Percentiles rank a stretch among this genome's conserved stretches.
Evolutionary conservation across 2,329 filamentous ascomycete species (phyloP).

Genomic region (Aspergillus neoniger): DNA sequence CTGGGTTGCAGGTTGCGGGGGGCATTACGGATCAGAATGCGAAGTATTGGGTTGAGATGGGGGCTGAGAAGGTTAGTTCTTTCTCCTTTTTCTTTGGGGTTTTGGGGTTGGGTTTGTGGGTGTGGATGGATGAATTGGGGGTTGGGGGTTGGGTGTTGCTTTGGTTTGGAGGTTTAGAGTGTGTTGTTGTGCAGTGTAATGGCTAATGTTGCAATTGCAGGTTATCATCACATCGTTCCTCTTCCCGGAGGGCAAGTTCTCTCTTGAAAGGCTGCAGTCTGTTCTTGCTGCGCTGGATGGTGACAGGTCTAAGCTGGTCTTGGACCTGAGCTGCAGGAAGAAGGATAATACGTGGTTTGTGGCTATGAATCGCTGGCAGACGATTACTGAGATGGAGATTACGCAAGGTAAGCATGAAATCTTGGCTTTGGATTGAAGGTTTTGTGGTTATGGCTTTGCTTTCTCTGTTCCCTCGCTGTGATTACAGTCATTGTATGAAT

Average conservation of each 20-base stretch:
- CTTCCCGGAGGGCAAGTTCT: slow-evolving; percentile 83
- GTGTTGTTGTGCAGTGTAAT: not conserved
- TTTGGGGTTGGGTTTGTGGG: not conserved
- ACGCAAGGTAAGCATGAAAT: slow-evolving; percentile 64
- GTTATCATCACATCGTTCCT: slow-evolving; percentile 96
- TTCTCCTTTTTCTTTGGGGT: not conserved
- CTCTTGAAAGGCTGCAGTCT: slow-evolving; percentile 70
- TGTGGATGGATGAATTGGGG: too few species aligned
- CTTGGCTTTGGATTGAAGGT: not conserved
- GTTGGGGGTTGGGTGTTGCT: too few species aligned
- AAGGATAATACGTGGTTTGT: slow-evolving; percentile 83
- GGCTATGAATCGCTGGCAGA: slow-evolving; percentile 99
- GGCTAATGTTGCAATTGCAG: slow-evolving; percentile 52
- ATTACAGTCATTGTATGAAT: not conserved
- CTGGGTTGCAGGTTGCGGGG: slow-evolving; percentile 85
- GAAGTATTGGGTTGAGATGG: slow-evolving; percentile 78
- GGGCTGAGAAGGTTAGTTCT: slow-evolving; percentile 78
- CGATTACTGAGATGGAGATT: slow-evolving; percentile 93
- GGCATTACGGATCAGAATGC: slow-evolving; percentile 88
- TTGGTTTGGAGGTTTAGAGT: too few species aligned
- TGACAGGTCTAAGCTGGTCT: slow-evolving; percentile 79
- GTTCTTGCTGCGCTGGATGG: slow-evolving; percentile 72
- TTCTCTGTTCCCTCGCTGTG: not conserved
- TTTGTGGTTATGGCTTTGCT: not conserved
- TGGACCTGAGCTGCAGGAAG: slow-evolving; percentile 88